These are phyloP conservation scores for Henckelia pumila DNA, from an alignment of 257 asterid genomes.

Conservation along the genomic window DNA sequence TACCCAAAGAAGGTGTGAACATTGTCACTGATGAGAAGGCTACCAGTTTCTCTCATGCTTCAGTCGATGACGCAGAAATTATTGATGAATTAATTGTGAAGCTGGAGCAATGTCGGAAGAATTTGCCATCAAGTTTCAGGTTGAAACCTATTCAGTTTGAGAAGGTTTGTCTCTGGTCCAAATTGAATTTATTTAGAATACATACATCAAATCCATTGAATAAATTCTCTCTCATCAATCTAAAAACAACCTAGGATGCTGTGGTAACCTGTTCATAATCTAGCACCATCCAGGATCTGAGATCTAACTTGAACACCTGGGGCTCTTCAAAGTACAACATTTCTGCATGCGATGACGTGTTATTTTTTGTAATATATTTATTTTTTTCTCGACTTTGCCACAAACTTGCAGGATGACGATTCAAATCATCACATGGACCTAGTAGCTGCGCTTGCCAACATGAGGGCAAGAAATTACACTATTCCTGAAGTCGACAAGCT, in stretches of 20 bases:
- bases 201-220: no score
- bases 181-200: no score
- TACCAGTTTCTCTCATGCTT: slow-evolving; percentile 70
- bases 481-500: slow-evolving; percentile 89
- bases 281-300: no score
- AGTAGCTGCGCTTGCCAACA: slow-evolving; percentile 88
- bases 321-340: no score
- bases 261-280: background rate
- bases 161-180: slow-evolving; percentile 49
- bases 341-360: background rate
- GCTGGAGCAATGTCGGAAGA: slow-evolving; percentile 59
- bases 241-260: background rate
- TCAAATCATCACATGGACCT: slow-evolving; percentile 89
- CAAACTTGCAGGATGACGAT: slow-evolving; percentile 71
- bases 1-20: slow-evolving; percentile 64
- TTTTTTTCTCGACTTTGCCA: background rate
- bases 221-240: background rate
- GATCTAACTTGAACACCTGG: background rate
- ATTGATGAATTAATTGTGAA: slow-evolving; percentile 61
- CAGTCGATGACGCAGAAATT: slow-evolving; percentile 75
- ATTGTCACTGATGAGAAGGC: slow-evolving; percentile 90
- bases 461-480: slow-evolving; percentile 93
- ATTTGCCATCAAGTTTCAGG: slow-evolving; percentile 55
- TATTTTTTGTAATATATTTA: background rate
- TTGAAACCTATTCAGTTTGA: slow-evolving; percentile 93